Evolutionary conservation across 768 basidiomycete species (phyloP).

Genomic region (Lactarius akahatsu): DNA sequence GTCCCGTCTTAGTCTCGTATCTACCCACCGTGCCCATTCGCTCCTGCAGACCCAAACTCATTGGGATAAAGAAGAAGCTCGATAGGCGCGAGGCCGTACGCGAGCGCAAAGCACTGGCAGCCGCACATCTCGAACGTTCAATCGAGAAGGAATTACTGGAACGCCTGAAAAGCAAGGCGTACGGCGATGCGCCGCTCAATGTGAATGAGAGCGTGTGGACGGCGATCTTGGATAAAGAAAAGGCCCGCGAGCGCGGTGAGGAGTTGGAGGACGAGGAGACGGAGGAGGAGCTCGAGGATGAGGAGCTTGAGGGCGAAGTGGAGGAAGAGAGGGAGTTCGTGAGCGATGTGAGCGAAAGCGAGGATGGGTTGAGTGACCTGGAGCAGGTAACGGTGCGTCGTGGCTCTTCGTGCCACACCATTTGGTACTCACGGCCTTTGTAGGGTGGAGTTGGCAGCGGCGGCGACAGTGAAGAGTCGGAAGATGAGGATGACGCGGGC

Average conservation of each 20-base stretch:
- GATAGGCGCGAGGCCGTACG: conserved; percentile 89
- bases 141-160: conserved; percentile 97
- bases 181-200: conserved; percentile 95
- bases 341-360: conserved; percentile 69
- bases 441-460: conserved; percentile 15
- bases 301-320: conserved; percentile 49
- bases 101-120: conserved; percentile 94
- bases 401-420: not conserved
- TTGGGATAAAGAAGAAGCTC: conserved; percentile 96
- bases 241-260: conserved; percentile 49
- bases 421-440: not conserved
- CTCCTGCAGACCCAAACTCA: conserved; percentile 73
- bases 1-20: not conserved
- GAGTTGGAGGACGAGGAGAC: conserved; percentile 37
- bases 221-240: conserved; percentile 82
- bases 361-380: conserved; percentile 61
- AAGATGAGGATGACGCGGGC: conserved; percentile 7
- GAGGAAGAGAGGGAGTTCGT: conserved; percentile 70
- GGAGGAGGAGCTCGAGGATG: conserved; percentile 44
- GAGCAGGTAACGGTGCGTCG: conserved; percentile 64
- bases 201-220: conserved; percentile 98
- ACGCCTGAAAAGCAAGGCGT: conserved; percentile 93
- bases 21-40: not conserved
- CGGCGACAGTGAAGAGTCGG: conserved; percentile 13
- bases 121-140: conserved; percentile 90